phyloP scores from a whole-genome alignment of 2,329 filamentous ascomycete species.

The Teratosphaeria destructans region DNA sequence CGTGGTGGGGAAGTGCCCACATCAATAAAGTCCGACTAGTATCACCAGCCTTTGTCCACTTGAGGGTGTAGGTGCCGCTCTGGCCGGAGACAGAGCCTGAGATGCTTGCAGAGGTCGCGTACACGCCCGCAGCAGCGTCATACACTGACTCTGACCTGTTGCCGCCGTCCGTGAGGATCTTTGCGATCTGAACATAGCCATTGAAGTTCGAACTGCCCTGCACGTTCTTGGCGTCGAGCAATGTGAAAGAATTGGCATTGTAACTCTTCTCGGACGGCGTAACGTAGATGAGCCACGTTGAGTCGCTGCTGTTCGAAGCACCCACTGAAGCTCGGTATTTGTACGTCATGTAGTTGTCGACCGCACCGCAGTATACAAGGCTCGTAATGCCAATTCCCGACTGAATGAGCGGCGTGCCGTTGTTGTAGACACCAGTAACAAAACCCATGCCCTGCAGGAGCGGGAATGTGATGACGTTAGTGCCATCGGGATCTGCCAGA shows the following conservation, averaged over 20 bases:
- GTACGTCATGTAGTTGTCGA: constrained; percentile 52
- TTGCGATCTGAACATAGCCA: constrained; percentile 74
- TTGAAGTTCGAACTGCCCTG: constrained; percentile 58
- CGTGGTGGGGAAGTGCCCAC: constrained; percentile 81
- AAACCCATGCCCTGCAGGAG: constrained; percentile 85
- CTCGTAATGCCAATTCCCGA: constrained; percentile 64
- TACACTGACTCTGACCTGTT: constrained; percentile 53
- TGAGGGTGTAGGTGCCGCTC: constrained; percentile 61
- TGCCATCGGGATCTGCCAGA: constrained; percentile 41
- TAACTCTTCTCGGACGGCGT: constrained; percentile 45
- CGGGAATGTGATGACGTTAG: constrained; percentile 59
- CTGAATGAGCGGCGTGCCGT: constrained; percentile 60
- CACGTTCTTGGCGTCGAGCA: constrained; percentile 50
- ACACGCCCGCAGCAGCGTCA: constrained; percentile 67
- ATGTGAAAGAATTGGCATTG: constrained; percentile 49
- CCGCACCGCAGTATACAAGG: constrained; percentile 42
- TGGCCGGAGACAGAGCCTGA: constrained; percentile 50
- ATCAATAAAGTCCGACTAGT: constrained; percentile 56
- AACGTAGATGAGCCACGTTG: constrained; percentile 69
- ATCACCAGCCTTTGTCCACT: constrained; percentile 62
- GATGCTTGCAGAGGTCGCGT: constrained; percentile 54
- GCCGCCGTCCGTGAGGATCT: constrained; percentile 45
- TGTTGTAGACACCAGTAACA: constrained; percentile 64
- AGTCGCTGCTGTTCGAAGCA: constrained; percentile 55
- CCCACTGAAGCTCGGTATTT: constrained; percentile 63